Evolutionary conservation across 2,329 filamentous ascomycete genomes (phyloP), one percentile per base, ranked within the genome.

Genomic region (Xylariaceae sp.): DNA sequence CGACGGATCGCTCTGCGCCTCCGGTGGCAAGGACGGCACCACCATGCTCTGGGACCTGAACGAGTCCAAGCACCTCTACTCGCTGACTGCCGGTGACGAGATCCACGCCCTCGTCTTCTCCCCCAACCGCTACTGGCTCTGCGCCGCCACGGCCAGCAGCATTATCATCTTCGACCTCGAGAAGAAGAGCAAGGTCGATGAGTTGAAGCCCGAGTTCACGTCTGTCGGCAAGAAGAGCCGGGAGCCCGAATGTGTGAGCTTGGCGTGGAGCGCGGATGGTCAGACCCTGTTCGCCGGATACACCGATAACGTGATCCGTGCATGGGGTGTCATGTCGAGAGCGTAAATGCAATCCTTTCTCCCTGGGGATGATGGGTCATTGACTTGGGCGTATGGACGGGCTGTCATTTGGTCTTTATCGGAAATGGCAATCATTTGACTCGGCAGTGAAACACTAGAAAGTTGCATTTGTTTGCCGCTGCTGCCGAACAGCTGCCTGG

Each of bases 121-220:
- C 64, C 94, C 94, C 74, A 99, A 99, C 90, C 88, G 94, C 78
- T 99, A 99, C 90, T 99, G 94, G 94, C 87, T 99, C 69, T 99
- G 94, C 85, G 94, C 94, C 74, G 94, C 94, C 74, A 99, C 94
- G 63, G 84, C 90, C 74, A 89, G 85, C 80, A 91, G 86, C 85
- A 97, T 99, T 85, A 96, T 96, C 85, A 97, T 99, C 85, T 99
- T 99, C 81, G 94, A 99, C 74, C 86, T 99, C 68, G 94, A 99
- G 90, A 99, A 99, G 92, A 99, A 99, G 92, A 95, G 87, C 88
- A 97, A 96, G 88, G 92, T 97, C 73, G 92, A 97, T 71, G 94
- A 97, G 86, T 87, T 99, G 77, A 96, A 95, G 88, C 92, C 92
- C 67, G 94, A 99, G 77, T 95, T 94, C 83, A 83, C 91, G 73